Conservation (phyloP, 2,329 filamentous ascomycete species). For the Colletotrichum caudatum region DNA sequence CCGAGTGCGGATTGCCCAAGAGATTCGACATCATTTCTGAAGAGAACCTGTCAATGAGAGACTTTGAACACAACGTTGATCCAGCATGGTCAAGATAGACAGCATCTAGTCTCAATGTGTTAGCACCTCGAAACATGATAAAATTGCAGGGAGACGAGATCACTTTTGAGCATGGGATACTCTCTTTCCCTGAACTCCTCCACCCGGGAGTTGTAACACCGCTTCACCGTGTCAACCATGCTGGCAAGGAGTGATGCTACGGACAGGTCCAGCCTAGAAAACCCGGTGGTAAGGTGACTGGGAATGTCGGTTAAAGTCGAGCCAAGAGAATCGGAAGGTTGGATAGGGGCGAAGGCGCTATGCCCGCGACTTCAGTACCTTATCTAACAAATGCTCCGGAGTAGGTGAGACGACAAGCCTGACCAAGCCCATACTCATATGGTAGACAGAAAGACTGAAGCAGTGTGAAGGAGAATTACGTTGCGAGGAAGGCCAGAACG, state of each 20-base stretch:
- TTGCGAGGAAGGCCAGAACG: neutral
- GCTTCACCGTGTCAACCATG: conserved; percentile 21
- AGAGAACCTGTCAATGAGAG: conserved; percentile 83
- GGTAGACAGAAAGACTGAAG: neutral
- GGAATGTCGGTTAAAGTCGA: neutral
- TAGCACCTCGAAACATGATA: conserved; percentile 31
- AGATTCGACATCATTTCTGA: conserved; percentile 82
- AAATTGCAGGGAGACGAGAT: conserved; percentile 25
- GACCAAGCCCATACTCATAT: neutral
- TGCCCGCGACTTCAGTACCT: neutral
- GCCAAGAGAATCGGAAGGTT: neutral
- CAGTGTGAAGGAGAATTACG: neutral
- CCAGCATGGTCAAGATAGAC: conserved; percentile 95
- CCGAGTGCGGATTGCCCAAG: conserved; percentile 93
- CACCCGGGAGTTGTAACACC: conserved; percentile 68
- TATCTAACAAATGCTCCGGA: conserved; percentile 10
- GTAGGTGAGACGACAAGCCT: conserved; percentile 28
- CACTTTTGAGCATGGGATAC: conserved; percentile 79
- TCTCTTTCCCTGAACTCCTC: conserved; percentile 70
- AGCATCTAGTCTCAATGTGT: conserved; percentile 63
- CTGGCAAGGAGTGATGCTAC: neutral
- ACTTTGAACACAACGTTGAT: conserved; percentile 86
- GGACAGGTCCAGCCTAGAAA: neutral
- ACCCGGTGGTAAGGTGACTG: neutral
- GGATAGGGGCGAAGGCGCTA: neutral